phyloP scores from a whole-genome alignment of 306 rosid genomes.

The Elaeagnus macrophylla region DNA sequence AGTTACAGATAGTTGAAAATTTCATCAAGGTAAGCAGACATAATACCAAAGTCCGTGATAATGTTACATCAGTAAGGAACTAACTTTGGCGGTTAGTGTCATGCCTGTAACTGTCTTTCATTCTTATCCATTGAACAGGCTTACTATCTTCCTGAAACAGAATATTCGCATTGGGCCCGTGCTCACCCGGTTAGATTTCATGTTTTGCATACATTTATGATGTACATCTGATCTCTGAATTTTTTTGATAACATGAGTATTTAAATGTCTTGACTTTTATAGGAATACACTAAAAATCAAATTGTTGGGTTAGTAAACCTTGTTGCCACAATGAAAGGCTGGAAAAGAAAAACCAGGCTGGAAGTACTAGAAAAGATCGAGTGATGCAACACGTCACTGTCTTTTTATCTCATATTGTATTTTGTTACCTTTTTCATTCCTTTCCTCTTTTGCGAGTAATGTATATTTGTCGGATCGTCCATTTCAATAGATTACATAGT shows the following conservation, averaged over 20 bases:
- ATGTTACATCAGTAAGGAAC: no score
- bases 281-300: constrained; percentile 86
- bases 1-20: constrained; percentile 74
- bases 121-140: constrained; percentile 45
- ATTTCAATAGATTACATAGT: no score
- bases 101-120: constrained; percentile 6
- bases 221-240: background rate
- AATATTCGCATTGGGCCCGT: constrained; percentile 87
- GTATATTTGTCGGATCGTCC: no score
- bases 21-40: constrained; percentile 68
- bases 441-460: background rate
- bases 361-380: constrained; percentile 89
- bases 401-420: constrained; percentile 12
- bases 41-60: constrained; percentile 3
- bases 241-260: background rate
- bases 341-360: constrained; percentile 95
- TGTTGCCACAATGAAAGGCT: constrained; percentile 93
- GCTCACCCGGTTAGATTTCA: constrained; percentile 67
- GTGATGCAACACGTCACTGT: constrained; percentile 28
- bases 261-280: constrained; percentile 20
- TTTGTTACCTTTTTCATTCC: constrained; percentile 15
- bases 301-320: constrained; percentile 79
- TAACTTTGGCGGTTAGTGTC: no score
- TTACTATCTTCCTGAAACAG: constrained; percentile 95
- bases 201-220: constrained; percentile 1